Base-by-base conservation (phyloP, 768 basidiomycete species). In the Tulasnella sp. region DNA sequence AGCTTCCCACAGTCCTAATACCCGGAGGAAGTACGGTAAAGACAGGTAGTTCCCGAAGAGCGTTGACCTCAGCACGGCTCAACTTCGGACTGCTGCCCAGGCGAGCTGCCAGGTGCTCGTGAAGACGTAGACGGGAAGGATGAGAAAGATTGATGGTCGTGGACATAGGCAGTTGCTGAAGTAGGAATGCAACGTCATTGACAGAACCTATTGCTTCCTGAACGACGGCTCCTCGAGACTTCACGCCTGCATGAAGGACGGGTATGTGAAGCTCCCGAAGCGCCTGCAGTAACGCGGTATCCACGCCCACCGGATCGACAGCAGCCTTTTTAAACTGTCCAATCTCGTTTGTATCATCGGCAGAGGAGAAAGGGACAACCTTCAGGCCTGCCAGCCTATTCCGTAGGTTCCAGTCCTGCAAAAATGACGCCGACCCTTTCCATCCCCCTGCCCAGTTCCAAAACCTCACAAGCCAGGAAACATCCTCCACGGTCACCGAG, bases 371-470 rank as follows among this genome's bases (percentile, higher is more conserved):
- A 1, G 51, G 51, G 9, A 51, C 9, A 1, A 32, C 50, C 13
- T 51, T 27, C 3, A 51, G 24, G 17, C 21, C n/a, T 5, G 29
- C 27, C n/a, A 51, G 19, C 50, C 15, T n/a, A 11, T 17, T 29
- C 50, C 50, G 34, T 13, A 19, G 7, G 2, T 11, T 19, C 2
- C 27, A 23, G 11, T 51, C 9, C 7, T 29, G 3, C 2, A 51
- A 17, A n/a, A 51, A 13, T 10, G 26, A 17, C 29, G 29, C 19
- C 7, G 3, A 24, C 10, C 52, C 56, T 0, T 53, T 19, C 67
- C 71, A 77, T 0, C 30, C 56, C 3, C 63, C 65, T 49, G 76
- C 51, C 78, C 78, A 79, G 2, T 54, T 43, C 79, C 78, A 80
- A 61, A 78, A 79, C 1, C 54, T 56, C 0, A 69, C 65, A 15